Percentiles rank a stretch among this genome's conserved stretches.
Conservation (phyloP, 768 basidiomycete species). For the Leccinum rimulosum region DNA sequence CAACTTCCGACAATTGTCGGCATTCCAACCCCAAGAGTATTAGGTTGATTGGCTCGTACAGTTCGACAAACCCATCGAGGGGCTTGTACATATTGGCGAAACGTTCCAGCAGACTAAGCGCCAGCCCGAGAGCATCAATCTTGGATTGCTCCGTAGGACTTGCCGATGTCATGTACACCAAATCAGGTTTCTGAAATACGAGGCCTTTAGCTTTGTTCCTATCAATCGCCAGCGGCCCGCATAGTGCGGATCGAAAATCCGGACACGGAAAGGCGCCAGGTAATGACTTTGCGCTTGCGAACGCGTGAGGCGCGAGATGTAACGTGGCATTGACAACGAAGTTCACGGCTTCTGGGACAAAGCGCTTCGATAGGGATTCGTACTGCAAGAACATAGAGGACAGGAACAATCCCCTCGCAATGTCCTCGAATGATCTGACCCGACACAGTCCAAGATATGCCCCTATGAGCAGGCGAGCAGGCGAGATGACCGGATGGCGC, state of each 20-base stretch:
- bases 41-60: slow-evolving; percentile 65
- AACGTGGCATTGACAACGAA: slow-evolving; percentile 72
- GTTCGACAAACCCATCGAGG: slow-evolving; percentile 80
- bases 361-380: slow-evolving; percentile 78
- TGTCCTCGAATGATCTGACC: slow-evolving; percentile 68
- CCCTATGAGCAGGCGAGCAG: slow-evolving; percentile 83
- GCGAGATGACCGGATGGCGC: slow-evolving; percentile 84
- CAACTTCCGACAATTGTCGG: slow-evolving; percentile 42
- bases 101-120: slow-evolving; percentile 60
- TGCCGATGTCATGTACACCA: slow-evolving; percentile 42
- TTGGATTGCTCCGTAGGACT: slow-evolving; percentile 58
- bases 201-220: slow-evolving; percentile 41
- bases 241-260: slow-evolving; percentile 58
- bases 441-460: slow-evolving; percentile 87
- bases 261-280: slow-evolving; percentile 73
- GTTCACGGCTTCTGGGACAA: slow-evolving; percentile 87
- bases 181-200: slow-evolving; percentile 42
- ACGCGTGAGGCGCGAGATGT: slow-evolving; percentile 67
- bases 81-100: slow-evolving; percentile 78
- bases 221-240: slow-evolving; percentile 38
- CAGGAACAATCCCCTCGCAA: slow-evolving; percentile 86
- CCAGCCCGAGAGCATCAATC: slow-evolving; percentile 62
- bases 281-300: slow-evolving; percentile 42
- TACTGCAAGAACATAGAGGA: slow-evolving; percentile 84
- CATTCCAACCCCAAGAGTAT: slow-evolving; percentile 55